These are phyloP conservation scores for Tricholoma matsutake DNA, from an alignment of 768 basidiomycete species.

Conservation along the genomic window DNA sequence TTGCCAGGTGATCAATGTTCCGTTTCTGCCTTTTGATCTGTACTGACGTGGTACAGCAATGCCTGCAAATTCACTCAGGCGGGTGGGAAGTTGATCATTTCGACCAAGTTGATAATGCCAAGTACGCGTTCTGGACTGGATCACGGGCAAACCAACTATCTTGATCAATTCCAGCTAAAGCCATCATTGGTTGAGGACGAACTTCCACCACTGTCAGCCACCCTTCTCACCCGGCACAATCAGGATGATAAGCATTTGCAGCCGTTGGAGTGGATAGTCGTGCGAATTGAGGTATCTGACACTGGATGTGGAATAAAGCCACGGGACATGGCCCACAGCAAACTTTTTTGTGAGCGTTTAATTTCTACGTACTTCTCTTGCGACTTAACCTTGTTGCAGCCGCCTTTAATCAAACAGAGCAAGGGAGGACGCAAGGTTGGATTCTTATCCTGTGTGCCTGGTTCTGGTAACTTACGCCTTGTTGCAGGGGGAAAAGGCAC, in stretches of 20 bases:
- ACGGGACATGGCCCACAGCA: constrained; percentile 64
- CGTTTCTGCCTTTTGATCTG: background rate
- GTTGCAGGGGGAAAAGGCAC: constrained; percentile 59
- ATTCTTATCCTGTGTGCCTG: background rate
- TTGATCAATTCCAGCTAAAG: constrained; percentile 7
- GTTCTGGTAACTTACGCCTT: constrained; percentile 7
- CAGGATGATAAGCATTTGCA: constrained; percentile 35
- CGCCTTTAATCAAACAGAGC: constrained; percentile 77
- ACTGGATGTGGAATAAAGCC: constrained; percentile 55
- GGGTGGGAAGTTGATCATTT: constrained; percentile 65
- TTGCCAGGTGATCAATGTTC: constrained; percentile 53
- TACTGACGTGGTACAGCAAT: constrained; percentile 42
- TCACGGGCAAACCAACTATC: background rate
- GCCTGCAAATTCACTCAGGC: constrained; percentile 78
- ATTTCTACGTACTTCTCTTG: background rate
- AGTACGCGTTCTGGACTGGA: background rate
- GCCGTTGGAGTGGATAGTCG: constrained; percentile 61
- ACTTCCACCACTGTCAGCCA: constrained; percentile 35
- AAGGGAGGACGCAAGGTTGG: constrained; percentile 63
- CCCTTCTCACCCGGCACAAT: constrained; percentile 51
- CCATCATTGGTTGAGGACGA: constrained; percentile 20
- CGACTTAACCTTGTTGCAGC: constrained; percentile 33
- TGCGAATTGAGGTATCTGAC: constrained; percentile 83
- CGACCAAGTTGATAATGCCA: constrained; percentile 56
- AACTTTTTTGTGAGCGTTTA: constrained; percentile 55